These are phyloP conservation scores for Antitrichia curtipendula DNA, from an alignment of 225 moss, liverwort and hornwort genomes.

Conservation along the genomic window DNA sequence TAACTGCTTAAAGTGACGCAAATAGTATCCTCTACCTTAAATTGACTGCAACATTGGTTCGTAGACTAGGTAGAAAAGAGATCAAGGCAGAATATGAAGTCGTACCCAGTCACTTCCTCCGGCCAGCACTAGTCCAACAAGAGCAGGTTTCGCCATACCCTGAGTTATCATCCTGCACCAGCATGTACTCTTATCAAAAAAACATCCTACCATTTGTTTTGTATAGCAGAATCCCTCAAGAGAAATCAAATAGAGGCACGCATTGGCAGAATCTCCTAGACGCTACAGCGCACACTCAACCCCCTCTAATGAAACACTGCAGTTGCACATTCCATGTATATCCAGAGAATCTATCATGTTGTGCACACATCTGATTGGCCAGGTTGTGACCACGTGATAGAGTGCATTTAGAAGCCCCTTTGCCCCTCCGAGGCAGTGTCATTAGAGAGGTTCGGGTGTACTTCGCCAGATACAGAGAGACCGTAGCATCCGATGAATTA, in stretches of 20 bases:
- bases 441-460: neutral
- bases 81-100: neutral
- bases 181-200: neutral
- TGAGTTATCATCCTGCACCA: slow-evolving; percentile 85
- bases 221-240: neutral
- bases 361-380: neutral
- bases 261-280: neutral
- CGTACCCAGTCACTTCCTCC: slow-evolving; percentile 94
- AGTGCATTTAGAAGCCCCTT: neutral
- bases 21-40: neutral
- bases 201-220: neutral
- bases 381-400: neutral
- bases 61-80: neutral
- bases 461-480: neutral
- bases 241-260: neutral
- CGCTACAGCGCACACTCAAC: neutral
- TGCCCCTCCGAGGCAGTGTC: neutral
- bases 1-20: neutral
- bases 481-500: neutral
- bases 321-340: neutral
- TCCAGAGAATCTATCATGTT: neutral
- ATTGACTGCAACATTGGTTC: neutral
- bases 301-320: neutral
- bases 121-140: slow-evolving; percentile 65
- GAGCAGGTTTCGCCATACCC: slow-evolving; percentile 60